Evolutionary conservation across 2,329 filamentous ascomycete species (phyloP).

Genomic region (Grosmannia huntii): DNA sequence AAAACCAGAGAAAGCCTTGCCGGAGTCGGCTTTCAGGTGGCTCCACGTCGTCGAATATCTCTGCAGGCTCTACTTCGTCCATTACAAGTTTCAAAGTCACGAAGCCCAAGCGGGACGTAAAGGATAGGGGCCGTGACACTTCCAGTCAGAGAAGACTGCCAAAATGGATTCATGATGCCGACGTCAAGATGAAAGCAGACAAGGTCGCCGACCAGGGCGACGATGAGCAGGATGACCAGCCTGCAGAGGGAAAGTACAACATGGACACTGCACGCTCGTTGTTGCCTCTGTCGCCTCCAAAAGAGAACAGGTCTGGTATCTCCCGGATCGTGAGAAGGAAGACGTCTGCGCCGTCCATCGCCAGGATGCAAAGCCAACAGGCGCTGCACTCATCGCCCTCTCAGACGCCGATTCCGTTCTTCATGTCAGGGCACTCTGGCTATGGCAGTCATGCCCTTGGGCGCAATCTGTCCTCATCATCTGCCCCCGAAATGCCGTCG

Average conservation of each 20-base stretch:
- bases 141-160: background rate
- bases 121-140: conserved; percentile 1
- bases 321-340: background rate
- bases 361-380: background rate
- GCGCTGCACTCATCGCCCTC: background rate
- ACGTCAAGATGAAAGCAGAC: background rate
- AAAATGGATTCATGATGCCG: background rate
- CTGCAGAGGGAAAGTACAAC: background rate
- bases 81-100: conserved; percentile 29
- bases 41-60: background rate
- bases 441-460: conserved; percentile 14
- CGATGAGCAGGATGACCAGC: background rate
- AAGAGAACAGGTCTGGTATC: background rate
- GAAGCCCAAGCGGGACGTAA: conserved; percentile 31
- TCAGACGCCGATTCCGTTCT: background rate
- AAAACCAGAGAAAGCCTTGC: conserved; percentile 1
- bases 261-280: background rate
- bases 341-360: background rate
- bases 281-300: background rate
- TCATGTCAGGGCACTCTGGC: conserved; percentile 13
- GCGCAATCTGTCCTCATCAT: background rate
- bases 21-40: background rate
- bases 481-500: conserved; percentile 18
- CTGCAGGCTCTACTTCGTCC: background rate
- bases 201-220: background rate